phyloP scores from a whole-genome alignment of 75 land plant species.

The Cunninghamia lanceolata region DNA sequence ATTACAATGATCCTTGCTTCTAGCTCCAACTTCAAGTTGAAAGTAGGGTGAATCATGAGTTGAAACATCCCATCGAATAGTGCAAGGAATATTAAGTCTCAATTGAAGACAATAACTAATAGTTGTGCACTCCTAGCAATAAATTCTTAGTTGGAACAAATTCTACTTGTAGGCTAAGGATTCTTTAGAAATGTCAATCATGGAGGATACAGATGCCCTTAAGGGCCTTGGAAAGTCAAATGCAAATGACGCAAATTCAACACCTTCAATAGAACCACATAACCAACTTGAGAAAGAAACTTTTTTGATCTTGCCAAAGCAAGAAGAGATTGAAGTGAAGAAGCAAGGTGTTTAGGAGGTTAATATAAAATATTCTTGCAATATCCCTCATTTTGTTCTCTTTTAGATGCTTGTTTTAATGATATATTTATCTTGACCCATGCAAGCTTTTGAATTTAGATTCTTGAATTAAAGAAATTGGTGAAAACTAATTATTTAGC shows the following conservation, averaged over 20 bases:
- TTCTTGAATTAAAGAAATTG: no score
- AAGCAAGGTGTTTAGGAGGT: neutral
- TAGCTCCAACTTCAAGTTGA: neutral
- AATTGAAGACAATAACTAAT: neutral
- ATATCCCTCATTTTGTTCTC: no score
- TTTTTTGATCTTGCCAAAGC: neutral
- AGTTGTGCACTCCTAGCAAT: no score
- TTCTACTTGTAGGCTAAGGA: no score
- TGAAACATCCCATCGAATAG: no score
- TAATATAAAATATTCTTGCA: neutral
- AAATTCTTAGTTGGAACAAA: no score
- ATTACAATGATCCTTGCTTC: neutral
- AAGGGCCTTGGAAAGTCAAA: neutral
- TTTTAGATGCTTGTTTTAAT: no score
- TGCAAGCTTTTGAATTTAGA: no score
- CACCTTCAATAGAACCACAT: neutral
- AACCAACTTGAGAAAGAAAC: neutral
- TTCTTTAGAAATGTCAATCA: no score
- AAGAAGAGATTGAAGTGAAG: neutral
- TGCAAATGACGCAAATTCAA: neutral
- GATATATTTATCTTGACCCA: no score
- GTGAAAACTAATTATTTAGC: no score
- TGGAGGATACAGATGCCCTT: neutral
- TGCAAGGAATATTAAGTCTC: no score
- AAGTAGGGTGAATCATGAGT: neutral